Percentiles rank a stretch among this genome's conserved stretches.
These are phyloP conservation scores for Colletotrichum musicola DNA, from an alignment of 2,329 filamentous ascomycete genomes.

Conservation along the genomic window DNA sequence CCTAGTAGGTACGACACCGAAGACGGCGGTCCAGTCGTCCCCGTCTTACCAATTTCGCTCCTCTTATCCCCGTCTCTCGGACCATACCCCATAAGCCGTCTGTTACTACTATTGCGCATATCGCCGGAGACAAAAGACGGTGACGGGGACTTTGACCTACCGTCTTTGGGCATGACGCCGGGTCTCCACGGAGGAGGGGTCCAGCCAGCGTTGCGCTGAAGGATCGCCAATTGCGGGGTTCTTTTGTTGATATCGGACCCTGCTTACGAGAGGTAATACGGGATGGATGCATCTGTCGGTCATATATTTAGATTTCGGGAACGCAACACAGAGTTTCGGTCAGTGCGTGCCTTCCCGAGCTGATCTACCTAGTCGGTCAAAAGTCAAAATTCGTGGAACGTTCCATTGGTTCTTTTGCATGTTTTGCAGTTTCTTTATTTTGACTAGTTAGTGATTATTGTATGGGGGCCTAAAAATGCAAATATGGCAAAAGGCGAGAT, in stretches of 20 bases:
- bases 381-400: background rate
- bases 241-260: no score
- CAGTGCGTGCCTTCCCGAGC: slow-evolving; percentile 12
- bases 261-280: background rate
- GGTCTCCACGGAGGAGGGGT: background rate
- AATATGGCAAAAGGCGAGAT: slow-evolving; percentile 15
- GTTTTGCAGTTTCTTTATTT: background rate
- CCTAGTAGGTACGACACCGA: background rate
- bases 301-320: background rate
- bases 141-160: background rate
- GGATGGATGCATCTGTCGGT: background rate
- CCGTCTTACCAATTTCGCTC: background rate
- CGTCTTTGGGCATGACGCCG: background rate
- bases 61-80: no score
- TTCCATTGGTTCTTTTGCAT: background rate
- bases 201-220: no score
- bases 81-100: no score
- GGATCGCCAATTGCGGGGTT: slow-evolving; percentile 16
- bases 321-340: background rate
- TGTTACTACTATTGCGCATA: background rate
- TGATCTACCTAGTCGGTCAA: background rate
- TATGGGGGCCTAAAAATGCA: background rate
- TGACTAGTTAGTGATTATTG: slow-evolving; percentile 13
- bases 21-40: background rate
- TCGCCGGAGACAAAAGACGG: background rate